A percentile compares a stretch with the other conserved stretches of the same genome.
Conservation (phyloP, 2,329 filamentous ascomycete species). For the Colletotrichum chlorophyti region DNA sequence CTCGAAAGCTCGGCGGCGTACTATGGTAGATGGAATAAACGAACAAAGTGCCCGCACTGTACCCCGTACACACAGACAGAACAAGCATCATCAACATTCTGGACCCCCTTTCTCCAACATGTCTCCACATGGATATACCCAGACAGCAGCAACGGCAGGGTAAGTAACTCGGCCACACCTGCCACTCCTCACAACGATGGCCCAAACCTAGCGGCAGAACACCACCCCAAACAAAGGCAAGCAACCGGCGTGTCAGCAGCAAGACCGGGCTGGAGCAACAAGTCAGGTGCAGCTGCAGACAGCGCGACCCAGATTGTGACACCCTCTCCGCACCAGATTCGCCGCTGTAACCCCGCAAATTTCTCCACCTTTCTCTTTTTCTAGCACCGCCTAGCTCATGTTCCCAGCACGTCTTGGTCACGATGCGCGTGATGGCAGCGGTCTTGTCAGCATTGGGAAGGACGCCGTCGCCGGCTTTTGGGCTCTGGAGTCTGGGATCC, state of each 20-base stretch:
- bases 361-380: constrained; percentile 31
- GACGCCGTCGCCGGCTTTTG: constrained; percentile 23
- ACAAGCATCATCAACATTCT: constrained; percentile 14
- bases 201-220: background rate
- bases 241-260: background rate
- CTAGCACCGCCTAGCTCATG: constrained; percentile 19
- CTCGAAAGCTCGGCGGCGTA: background rate
- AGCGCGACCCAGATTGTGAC: constrained; percentile 18
- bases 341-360: constrained; percentile 29
- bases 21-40: no score
- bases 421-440: constrained; percentile 24
- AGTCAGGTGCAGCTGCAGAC: background rate
- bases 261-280: background rate
- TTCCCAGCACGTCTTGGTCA: constrained; percentile 24
- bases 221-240: background rate
- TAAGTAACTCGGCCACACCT: no score
- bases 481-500: background rate
- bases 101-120: constrained; percentile 16
- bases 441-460: constrained; percentile 29
- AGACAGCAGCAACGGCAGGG: background rate
- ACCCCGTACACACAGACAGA: constrained; percentile 15
- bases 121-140: background rate
- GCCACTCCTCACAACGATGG: background rate
- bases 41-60: no score
- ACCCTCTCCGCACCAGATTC: constrained; percentile 26